These are phyloP conservation scores for Crithidia acanthocephali DNA, from an alignment of 208 protist genomes.

Conservation along the genomic window DNA sequence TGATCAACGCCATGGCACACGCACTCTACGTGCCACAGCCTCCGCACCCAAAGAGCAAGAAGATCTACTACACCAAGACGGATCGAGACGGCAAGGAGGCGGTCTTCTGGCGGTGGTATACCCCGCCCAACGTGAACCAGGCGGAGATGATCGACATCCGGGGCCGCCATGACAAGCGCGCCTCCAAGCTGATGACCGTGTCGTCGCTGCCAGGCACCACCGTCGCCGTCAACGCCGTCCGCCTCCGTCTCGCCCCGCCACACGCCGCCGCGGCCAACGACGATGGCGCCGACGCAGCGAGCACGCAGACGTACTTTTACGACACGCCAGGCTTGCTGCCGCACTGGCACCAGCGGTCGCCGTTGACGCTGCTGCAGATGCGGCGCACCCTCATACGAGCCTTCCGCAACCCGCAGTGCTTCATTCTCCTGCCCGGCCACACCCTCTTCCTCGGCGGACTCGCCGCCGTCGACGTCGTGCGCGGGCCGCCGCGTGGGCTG, in stretches of 20 bases:
- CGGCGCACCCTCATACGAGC: constrained; percentile 88
- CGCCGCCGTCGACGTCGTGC: constrained; percentile 86
- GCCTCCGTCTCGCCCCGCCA: constrained; percentile 46
- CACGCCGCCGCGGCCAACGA: neutral
- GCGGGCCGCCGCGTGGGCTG: constrained; percentile 68
- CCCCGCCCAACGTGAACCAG: constrained; percentile 86
- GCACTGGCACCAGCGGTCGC: constrained; percentile 85
- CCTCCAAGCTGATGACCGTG: constrained; percentile 89
- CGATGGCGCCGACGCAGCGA: constrained; percentile 4
- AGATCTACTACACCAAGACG: constrained; percentile 85
- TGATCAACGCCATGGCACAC: constrained; percentile 92
- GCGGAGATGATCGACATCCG: constrained; percentile 91
- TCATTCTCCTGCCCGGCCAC: constrained; percentile 80
- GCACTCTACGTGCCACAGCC: constrained; percentile 85
- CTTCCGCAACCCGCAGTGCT: constrained; percentile 89
- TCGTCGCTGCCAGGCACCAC: constrained; percentile 91
- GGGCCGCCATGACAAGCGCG: constrained; percentile 84
- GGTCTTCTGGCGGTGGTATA: constrained; percentile 92
- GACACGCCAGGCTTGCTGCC: constrained; percentile 90
- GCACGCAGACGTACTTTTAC: constrained; percentile 67
- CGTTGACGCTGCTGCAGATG: constrained; percentile 90
- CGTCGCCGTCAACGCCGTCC: constrained; percentile 81
- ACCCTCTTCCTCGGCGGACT: constrained; percentile 87
- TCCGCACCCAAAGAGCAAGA: constrained; percentile 87
- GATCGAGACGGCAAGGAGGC: constrained; percentile 67